Conservation (phyloP, 208 protist genomes). For the Phytomonas sp. region DNA sequence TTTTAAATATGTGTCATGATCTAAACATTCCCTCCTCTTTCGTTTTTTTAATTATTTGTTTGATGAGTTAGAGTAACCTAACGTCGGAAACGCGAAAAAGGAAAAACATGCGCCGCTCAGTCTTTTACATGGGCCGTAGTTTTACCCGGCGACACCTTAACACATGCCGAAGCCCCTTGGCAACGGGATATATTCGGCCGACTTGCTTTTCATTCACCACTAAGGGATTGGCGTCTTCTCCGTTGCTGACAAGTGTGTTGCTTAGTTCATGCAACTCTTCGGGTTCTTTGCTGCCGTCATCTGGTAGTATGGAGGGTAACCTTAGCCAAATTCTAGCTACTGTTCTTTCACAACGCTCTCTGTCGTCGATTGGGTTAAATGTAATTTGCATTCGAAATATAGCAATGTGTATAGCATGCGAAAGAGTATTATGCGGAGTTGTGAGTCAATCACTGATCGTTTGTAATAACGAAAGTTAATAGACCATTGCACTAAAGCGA, state of each 20-base stretch:
- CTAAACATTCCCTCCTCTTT: neutral
- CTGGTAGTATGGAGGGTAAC: constrained; percentile 19
- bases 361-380: constrained; percentile 23
- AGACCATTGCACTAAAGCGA: neutral
- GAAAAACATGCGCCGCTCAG: constrained; percentile 52
- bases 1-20: neutral
- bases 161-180: constrained; percentile 58
- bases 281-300: constrained; percentile 14
- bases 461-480: neutral
- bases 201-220: constrained; percentile 36
- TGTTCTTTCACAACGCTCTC: constrained; percentile 36
- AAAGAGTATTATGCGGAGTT: constrained; percentile 83
- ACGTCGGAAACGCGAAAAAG: constrained; percentile 3
- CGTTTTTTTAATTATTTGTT: neutral
- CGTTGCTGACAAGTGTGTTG: constrained; percentile 23
- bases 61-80: neutral
- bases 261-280: constrained; percentile 19
- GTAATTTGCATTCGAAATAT: constrained; percentile 76
- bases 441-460: neutral
- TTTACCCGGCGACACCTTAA: constrained; percentile 82
- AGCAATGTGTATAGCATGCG: constrained; percentile 79
- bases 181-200: constrained; percentile 71
- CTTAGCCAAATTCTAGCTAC: constrained; percentile 41
- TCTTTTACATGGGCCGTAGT: constrained; percentile 79
- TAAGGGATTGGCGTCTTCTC: constrained; percentile 30